Base-by-base conservation (phyloP, 345 rosid genomes). In the Pseudoturritis turrita region DNA sequence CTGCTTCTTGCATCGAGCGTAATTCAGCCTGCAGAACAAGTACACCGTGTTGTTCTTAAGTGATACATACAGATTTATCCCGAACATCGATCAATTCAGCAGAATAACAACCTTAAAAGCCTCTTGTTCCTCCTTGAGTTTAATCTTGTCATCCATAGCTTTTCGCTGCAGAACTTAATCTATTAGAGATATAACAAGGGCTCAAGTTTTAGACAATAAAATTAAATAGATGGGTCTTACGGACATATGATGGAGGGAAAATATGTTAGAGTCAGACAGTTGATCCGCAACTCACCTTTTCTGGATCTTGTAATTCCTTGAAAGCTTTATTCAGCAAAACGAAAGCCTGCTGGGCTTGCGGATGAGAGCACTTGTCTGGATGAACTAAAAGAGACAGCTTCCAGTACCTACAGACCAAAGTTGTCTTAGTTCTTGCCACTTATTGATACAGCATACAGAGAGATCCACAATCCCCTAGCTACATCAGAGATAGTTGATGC, bases 331-430 rank as follows among this genome's bases (percentile, higher is more conserved):
- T 94, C 60, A 94, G 76, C 79, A 77, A 77, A 71, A 94, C 81
- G 61, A 94, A 94, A 62, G 97, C 96, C 79, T 89, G 83, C 71
- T 94, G 82, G 14, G 98, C 97, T 78, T 87, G 96, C n/a, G 97
- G 97, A 81, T 91, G 98, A 75, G 97, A 80, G 72, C 97, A 94
- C 72, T 91, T 94, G 81, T 94, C 97, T 6, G 96, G 98, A 75
- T 89, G 97, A 79, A 94, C 98, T 72, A 91, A 70, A 75, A 94
- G 97, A 21, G 97, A 94, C 77, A 94, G 75, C 79, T 89, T 94
- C 98, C 98, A 91, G 62, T 94, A 94, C 84, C 98, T 94, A 65
- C 15, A 55, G 29, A 41, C 57, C 58, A 67, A 8, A 51, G 31
- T 41, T 50, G 3, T 62, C 62, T 57, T 35, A 57, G 44, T 57